Conservation (phyloP, 768 basidiomycete genomes). For the Baorangia bicolor region DNA sequence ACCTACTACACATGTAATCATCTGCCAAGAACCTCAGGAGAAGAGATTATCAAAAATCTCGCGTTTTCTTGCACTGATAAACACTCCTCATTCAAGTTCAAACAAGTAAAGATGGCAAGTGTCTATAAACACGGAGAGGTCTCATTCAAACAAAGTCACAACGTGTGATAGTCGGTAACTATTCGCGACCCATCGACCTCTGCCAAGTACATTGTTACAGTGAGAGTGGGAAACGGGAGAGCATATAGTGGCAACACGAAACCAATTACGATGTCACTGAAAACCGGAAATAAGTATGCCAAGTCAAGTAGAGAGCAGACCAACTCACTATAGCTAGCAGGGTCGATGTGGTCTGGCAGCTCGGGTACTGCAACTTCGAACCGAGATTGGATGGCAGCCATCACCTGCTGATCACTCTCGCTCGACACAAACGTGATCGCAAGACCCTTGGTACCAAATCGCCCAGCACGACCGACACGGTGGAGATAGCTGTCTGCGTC, state of each 20-base stretch:
- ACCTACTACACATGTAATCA: too few relatives aligned
- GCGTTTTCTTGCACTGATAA: neutral
- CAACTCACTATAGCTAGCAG: conserved; percentile 89
- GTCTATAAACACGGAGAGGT: neutral
- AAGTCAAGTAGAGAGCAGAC: neutral
- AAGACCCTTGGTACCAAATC: conserved; percentile 99
- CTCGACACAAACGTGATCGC: conserved; percentile 96
- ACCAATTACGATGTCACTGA: conserved; percentile 46
- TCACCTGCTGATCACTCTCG: conserved; percentile 90
- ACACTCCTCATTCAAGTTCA: neutral
- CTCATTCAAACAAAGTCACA: conserved; percentile 5
- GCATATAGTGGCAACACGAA: conserved; percentile 13
- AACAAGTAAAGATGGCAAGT: neutral
- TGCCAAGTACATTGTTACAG: conserved; percentile 27
- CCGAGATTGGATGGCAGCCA: conserved; percentile 90
- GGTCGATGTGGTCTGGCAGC: conserved; percentile 90
- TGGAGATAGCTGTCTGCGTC: conserved; percentile 99
- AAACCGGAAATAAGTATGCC: neutral
- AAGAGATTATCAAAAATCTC: too few relatives aligned
- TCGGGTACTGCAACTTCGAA: conserved; percentile 98
- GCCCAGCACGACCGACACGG: conserved; percentile 97
- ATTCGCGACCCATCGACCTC: conserved; percentile 4
- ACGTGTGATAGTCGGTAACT: conserved; percentile 2
- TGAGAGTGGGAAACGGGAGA: conserved; percentile 4
- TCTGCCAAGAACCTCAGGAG: too few relatives aligned